Evolutionary conservation across 352 stramenopile genomes (phyloP).

Genomic region (Globisporangium iwayamae): DNA sequence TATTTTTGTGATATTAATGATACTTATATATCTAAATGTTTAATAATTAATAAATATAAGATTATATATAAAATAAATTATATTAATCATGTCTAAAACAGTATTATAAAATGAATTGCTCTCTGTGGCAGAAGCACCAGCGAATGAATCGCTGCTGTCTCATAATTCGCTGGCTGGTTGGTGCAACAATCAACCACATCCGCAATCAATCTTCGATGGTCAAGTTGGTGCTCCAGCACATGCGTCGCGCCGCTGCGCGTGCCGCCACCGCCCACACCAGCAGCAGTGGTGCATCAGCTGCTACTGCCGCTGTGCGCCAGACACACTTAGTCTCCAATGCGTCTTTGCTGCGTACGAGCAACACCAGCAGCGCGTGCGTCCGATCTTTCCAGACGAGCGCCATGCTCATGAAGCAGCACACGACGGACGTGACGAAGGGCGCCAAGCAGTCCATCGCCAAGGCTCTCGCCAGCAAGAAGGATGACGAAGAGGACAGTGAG

Average conservation of each 20-base stretch:
- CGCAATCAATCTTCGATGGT: conserved; percentile 7
- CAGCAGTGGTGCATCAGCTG: not conserved
- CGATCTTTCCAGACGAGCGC: conserved; percentile 20
- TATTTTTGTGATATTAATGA: too few relatives aligned
- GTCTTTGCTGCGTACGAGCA: not conserved
- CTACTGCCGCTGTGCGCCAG: not conserved
- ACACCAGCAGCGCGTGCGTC: not conserved
- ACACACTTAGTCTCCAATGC: not conserved
- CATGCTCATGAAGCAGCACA: conserved; percentile 19
- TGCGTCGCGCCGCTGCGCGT: conserved; percentile 13
- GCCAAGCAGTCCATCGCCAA: conserved; percentile 16
- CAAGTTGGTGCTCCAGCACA: conserved; percentile 11
- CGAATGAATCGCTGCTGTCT: not conserved
- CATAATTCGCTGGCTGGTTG: conserved; percentile 8
- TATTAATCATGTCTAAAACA: not conserved
- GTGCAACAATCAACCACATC: conserved; percentile 1
- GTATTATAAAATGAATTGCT: conserved; percentile 2
- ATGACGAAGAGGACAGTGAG: conserved; percentile 5
- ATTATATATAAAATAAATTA: too few relatives aligned
- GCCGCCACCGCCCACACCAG: not conserved
- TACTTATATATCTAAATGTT: too few relatives aligned
- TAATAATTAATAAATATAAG: not conserved
- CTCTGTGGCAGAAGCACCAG: not conserved
- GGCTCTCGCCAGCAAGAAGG: conserved; percentile 11
- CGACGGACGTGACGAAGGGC: conserved; percentile 18